Evolutionary conservation across 352 stramenopile genomes (phyloP).

Genomic region (Peronospora farinosa): DNA sequence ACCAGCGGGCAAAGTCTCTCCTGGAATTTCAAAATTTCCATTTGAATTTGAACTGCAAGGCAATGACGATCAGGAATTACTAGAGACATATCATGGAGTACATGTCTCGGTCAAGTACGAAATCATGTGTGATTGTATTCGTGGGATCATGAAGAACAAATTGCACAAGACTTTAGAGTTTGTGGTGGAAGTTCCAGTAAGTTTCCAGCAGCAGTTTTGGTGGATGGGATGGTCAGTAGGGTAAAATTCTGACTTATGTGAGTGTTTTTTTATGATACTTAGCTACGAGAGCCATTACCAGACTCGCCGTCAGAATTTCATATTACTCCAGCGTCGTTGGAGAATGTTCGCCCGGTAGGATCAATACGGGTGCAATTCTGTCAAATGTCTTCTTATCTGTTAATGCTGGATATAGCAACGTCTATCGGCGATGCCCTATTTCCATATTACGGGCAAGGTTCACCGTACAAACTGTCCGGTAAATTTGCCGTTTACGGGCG

Average conservation of each 20-base stretch:
- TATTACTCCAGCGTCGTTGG: constrained; percentile 78
- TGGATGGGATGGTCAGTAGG: background rate
- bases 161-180: constrained; percentile 85
- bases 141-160: constrained; percentile 84
- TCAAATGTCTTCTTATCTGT: constrained; percentile 2
- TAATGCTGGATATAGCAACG: constrained; percentile 33
- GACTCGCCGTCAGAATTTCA: constrained; percentile 69
- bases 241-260: background rate
- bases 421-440: constrained; percentile 54
- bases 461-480: constrained; percentile 87
- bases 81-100: constrained; percentile 90
- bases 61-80: constrained; percentile 59
- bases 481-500: constrained; percentile 86
- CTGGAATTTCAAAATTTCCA: constrained; percentile 82
- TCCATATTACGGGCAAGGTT: constrained; percentile 77
- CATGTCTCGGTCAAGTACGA: constrained; percentile 90
- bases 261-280: constrained; percentile 2
- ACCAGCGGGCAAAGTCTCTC: constrained; percentile 57
- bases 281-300: constrained; percentile 51
- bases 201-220: constrained; percentile 2
- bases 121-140: constrained; percentile 77
- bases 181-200: constrained; percentile 85
- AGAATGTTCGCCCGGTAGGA: constrained; percentile 64
- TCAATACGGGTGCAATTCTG: background rate
- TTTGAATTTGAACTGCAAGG: constrained; percentile 84